phyloP scores from a whole-genome alignment of 306 rosid species.

The Astragalus glycyphyllos region DNA sequence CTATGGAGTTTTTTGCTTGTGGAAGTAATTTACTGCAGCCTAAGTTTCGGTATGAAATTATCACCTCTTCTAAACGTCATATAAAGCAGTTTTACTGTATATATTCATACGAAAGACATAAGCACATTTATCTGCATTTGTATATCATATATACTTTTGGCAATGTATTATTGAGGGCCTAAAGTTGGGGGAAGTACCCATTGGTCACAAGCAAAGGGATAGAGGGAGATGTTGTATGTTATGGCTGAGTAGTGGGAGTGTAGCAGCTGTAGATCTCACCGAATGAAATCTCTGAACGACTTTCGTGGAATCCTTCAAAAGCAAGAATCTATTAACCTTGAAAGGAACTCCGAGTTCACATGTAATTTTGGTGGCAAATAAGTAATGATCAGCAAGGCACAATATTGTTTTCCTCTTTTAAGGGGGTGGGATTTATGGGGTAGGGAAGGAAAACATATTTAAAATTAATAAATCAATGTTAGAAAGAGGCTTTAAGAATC shows the following conservation, averaged over 20 bases:
- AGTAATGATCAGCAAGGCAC: not conserved
- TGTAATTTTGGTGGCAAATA: not conserved
- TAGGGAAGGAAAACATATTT: too few species aligned
- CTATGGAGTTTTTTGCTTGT: slow-evolving; percentile 94
- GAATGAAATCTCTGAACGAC: not conserved
- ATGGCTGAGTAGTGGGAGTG: slow-evolving; percentile 14
- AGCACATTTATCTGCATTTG: not conserved
- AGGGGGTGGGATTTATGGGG: too few species aligned
- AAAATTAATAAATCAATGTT: too few species aligned
- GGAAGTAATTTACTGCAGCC: slow-evolving; percentile 88
- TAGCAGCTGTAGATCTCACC: slow-evolving; percentile 23
- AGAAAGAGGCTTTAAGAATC: too few species aligned
- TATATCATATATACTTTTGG: slow-evolving; percentile 23
- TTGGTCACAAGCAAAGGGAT: slow-evolving; percentile 5
- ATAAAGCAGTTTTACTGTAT: slow-evolving; percentile 5
- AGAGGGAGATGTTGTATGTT: slow-evolving; percentile 10
- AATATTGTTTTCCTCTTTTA: slow-evolving; percentile 13
- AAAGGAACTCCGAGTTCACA: slow-evolving; percentile 17
- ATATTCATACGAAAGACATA: slow-evolving; percentile 6
- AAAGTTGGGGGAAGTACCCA: not conserved
- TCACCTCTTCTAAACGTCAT: slow-evolving; percentile 34
- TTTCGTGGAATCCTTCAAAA: not conserved
- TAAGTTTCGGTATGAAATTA: slow-evolving; percentile 73
- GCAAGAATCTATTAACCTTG: slow-evolving; percentile 13
- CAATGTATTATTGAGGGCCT: not conserved